phyloP scores from a whole-genome alignment of 1,284 basidiomycete species.

The Omphalotus olearius region DNA sequence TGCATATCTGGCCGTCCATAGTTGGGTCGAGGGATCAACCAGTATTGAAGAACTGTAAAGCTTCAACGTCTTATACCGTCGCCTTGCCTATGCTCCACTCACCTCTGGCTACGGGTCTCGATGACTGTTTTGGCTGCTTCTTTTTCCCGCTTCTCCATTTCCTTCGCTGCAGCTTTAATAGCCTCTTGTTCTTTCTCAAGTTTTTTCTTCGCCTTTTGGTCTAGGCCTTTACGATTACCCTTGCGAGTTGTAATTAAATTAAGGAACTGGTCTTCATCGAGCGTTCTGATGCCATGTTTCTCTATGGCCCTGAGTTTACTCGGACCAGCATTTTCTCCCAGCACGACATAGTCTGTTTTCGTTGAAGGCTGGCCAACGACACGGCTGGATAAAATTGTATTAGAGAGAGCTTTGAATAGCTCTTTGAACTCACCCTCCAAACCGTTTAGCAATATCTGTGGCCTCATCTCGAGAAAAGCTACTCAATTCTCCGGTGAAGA shows the following conservation, averaged over 20 bases:
- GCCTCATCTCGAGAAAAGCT: conserved; percentile 90
- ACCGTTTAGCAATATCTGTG: conserved; percentile 85
- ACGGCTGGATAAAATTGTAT: conserved; percentile 45
- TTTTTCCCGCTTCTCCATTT: conserved; percentile 70
- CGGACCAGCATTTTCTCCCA: conserved; percentile 87
- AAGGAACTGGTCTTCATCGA: conserved; percentile 89
- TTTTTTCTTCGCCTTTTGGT: conserved; percentile 82
- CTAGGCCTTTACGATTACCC: conserved; percentile 44
- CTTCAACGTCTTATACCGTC: neutral
- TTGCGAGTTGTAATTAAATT: conserved; percentile 72
- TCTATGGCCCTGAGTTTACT: conserved; percentile 85
- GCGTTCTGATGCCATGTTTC: conserved; percentile 71
- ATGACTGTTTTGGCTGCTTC: conserved; percentile 37
- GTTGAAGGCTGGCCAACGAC: conserved; percentile 87
- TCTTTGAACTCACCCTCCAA: conserved; percentile 66
- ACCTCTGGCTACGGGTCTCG: neutral
- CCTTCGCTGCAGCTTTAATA: conserved; percentile 69
- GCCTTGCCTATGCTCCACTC: too few relatives aligned
- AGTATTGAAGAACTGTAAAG: conserved; percentile 24
- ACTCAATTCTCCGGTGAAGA: conserved; percentile 92
- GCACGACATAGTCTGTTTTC: conserved; percentile 86
- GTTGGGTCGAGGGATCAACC: conserved; percentile 52
- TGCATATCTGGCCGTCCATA: conserved; percentile 97
- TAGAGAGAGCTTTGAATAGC: neutral
- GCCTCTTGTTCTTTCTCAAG: conserved; percentile 77